Evolutionary conservation across 208 protist species (phyloP).

Genomic region (Leishmania major): DNA sequence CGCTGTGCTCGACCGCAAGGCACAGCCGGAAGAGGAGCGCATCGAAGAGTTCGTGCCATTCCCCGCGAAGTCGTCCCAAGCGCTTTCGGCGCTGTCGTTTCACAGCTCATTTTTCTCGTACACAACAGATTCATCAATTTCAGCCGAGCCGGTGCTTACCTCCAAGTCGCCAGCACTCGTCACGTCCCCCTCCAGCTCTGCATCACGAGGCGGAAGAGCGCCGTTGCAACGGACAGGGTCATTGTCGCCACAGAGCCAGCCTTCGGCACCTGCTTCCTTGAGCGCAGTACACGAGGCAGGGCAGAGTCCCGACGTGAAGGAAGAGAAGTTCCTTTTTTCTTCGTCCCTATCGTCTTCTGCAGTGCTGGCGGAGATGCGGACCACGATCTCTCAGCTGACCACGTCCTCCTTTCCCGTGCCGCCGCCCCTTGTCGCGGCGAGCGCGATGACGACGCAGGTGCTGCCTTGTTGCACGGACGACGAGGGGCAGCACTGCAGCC

Average conservation of each 20-base stretch:
- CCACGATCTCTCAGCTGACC: neutral
- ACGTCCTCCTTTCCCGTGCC: neutral
- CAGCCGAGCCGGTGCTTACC: neutral
- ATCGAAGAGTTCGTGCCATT: neutral
- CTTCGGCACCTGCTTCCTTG: neutral
- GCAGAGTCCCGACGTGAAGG: neutral
- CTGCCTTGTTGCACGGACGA: neutral
- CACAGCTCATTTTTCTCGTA: slow-evolving; percentile 15
- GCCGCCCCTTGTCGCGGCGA: neutral
- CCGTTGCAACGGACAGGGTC: neutral
- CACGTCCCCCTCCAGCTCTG: neutral
- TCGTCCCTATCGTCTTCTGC: neutral
- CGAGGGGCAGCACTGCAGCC: neutral
- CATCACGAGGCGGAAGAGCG: neutral
- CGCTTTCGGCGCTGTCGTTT: neutral
- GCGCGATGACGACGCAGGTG: slow-evolving; percentile 6
- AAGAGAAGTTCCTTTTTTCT: neutral
- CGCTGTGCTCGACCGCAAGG: neutral
- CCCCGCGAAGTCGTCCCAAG: neutral
- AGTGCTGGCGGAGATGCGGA: neutral
- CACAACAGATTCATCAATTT: neutral
- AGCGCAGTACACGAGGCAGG: neutral
- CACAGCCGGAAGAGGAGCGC: neutral
- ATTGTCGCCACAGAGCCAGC: neutral
- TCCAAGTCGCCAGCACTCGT: neutral